Evolutionary conservation across 306 rosid genomes (phyloP).

Genomic region (Sechiopsis laciniata): DNA sequence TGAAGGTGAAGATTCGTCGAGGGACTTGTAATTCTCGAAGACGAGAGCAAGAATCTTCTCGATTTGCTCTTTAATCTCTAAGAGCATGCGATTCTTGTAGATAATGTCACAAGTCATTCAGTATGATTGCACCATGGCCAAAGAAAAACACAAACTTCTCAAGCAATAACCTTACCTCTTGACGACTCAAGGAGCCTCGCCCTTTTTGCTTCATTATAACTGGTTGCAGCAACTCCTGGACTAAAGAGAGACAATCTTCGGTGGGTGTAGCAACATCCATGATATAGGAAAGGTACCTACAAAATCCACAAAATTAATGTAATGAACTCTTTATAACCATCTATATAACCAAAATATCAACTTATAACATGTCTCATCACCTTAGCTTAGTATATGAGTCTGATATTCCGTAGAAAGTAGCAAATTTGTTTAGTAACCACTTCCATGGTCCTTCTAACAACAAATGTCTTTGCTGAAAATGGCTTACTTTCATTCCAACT

Average conservation of each 20-base stretch:
- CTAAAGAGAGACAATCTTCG: slow-evolving; percentile 79
- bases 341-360: slow-evolving; percentile 6
- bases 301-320: not conserved
- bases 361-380: slow-evolving; percentile 31
- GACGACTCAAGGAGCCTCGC: slow-evolving; percentile 81
- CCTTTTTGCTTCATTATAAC: slow-evolving; percentile 65
- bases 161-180: slow-evolving; percentile 53
- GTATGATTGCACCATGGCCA: not conserved
- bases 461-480: slow-evolving; percentile 74
- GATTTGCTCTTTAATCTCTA: slow-evolving; percentile 85
- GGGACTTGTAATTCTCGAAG: slow-evolving; percentile 88
- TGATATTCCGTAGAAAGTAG: slow-evolving; percentile 86
- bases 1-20: slow-evolving; percentile 71
- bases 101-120: not conserved
- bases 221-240: slow-evolving; percentile 57
- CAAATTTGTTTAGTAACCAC: slow-evolving; percentile 82
- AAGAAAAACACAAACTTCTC: not conserved
- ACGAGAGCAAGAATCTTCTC: slow-evolving; percentile 66
- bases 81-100: slow-evolving; percentile 75
- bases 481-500: slow-evolving; percentile 86
- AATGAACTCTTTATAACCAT: not conserved
- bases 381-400: slow-evolving; percentile 79
- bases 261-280: slow-evolving; percentile 99
- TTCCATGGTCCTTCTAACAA: slow-evolving; percentile 79
- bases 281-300: slow-evolving; percentile 75